These are phyloP conservation scores for Meripilus lineatus DNA, from an alignment of 1,284 basidiomycete species.

Conservation along the genomic window DNA sequence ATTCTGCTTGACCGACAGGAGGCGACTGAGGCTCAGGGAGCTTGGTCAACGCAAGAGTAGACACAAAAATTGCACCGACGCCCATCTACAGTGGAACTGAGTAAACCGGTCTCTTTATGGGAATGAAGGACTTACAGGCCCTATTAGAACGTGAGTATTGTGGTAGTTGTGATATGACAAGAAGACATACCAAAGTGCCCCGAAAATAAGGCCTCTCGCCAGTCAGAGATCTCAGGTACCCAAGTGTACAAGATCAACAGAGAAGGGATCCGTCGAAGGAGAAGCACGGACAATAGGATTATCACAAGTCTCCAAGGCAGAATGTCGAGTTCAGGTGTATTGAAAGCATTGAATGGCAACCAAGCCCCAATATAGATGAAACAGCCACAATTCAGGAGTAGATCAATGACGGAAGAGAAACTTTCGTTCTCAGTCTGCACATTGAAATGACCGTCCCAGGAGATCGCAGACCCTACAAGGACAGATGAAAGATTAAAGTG, in stretches of 20 bases:
- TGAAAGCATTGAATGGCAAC: constrained; percentile 76
- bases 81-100: constrained; percentile 50
- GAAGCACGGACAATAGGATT: constrained; percentile 62
- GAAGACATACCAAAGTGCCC: constrained; percentile 80
- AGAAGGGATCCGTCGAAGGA: constrained; percentile 73
- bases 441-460: constrained; percentile 94
- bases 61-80: constrained; percentile 83
- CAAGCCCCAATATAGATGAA: constrained; percentile 92
- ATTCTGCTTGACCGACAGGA: constrained; percentile 62
- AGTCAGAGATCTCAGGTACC: constrained; percentile 80
- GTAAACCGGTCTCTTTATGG: neutral
- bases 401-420: constrained; percentile 88
- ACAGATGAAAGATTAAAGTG: neutral
- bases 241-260: constrained; percentile 72
- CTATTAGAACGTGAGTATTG: constrained; percentile 27
- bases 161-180: too few species aligned
- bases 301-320: constrained; percentile 70
- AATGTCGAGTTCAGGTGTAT: constrained; percentile 58
- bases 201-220: constrained; percentile 76
- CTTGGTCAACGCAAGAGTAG: constrained; percentile 67
- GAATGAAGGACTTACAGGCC: constrained; percentile 44
- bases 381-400: constrained; percentile 78
- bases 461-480: constrained; percentile 74
- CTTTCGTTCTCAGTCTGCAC: constrained; percentile 78
- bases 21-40: constrained; percentile 57